Evolutionary conservation across 2,329 filamentous ascomycete genomes (phyloP).

Genomic region (Botrytis aclada): DNA sequence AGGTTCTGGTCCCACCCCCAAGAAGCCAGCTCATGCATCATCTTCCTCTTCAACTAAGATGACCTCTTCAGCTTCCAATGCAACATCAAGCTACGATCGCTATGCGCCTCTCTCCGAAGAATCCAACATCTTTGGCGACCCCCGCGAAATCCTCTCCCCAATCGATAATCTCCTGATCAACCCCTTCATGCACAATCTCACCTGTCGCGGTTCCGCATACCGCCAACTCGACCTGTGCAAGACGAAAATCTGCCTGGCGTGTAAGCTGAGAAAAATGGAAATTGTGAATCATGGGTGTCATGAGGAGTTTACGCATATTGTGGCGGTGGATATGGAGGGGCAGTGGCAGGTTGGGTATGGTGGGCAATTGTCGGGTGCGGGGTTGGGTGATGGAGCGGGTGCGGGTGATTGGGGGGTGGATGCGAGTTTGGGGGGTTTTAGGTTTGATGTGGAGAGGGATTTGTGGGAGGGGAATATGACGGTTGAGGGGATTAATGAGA

Average conservation of each 20-base stretch:
- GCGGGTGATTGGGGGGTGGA: background rate
- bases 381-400: background rate
- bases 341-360: background rate
- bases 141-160: background rate
- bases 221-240: background rate
- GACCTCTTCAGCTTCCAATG: background rate
- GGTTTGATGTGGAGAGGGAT: background rate
- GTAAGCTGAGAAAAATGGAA: background rate
- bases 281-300: slow-evolving; percentile 4
- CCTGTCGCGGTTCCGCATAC: background rate
- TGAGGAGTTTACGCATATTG: slow-evolving; percentile 3
- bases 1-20: background rate
- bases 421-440: background rate
- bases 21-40: background rate
- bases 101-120: background rate
- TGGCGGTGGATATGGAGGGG: background rate
- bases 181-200: slow-evolving; percentile 16
- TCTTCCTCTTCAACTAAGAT: background rate
- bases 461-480: background rate
- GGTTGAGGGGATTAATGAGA: background rate
- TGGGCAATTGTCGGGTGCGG: fast-evolving
- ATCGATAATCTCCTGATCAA: slow-evolving; percentile 8
- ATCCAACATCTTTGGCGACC: background rate
- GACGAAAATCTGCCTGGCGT: background rate
- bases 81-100: background rate